Conservation (phyloP, 2,329 filamentous ascomycete genomes). For the Pseudogymnoascus sp. region DNA sequence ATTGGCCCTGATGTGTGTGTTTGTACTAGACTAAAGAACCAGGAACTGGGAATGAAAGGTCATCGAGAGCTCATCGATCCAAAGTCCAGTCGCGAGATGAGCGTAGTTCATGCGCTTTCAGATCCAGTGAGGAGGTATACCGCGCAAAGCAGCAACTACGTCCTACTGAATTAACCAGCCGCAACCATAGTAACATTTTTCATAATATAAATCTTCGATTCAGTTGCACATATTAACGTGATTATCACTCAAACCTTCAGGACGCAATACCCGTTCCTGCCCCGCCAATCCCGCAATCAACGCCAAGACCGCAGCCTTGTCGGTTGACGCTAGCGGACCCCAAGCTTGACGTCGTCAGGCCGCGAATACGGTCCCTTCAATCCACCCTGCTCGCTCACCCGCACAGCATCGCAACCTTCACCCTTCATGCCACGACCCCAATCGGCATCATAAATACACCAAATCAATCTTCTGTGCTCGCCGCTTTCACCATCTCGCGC, state of each 20-base stretch:
- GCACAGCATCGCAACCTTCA: slow-evolving; percentile 7
- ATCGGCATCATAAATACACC: background rate
- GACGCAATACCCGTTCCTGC: background rate
- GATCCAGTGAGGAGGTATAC: too few species aligned
- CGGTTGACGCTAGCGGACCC: slow-evolving; percentile 31
- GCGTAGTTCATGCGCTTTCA: too few species aligned
- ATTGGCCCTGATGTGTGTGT: background rate
- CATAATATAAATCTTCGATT: background rate
- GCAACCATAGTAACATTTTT: too few species aligned
- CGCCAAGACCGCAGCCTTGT: slow-evolving; percentile 40
- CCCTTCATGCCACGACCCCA: background rate
- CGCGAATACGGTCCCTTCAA: background rate
- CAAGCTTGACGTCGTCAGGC: background rate
- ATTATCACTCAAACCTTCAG: background rate
- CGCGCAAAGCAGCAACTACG: too few species aligned
- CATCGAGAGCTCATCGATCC: too few species aligned
- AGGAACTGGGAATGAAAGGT: too few species aligned
- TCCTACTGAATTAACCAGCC: too few species aligned
- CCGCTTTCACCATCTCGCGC: background rate
- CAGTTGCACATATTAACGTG: background rate
- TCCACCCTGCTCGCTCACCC: slow-evolving; percentile 18
- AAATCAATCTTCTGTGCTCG: background rate
- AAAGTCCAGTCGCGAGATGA: too few species aligned
- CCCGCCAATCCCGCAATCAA: slow-evolving; percentile 36
- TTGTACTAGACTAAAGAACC: background rate